Conservation (phyloP, 306 rosid genomes). For the Ormosia emarginata region DNA sequence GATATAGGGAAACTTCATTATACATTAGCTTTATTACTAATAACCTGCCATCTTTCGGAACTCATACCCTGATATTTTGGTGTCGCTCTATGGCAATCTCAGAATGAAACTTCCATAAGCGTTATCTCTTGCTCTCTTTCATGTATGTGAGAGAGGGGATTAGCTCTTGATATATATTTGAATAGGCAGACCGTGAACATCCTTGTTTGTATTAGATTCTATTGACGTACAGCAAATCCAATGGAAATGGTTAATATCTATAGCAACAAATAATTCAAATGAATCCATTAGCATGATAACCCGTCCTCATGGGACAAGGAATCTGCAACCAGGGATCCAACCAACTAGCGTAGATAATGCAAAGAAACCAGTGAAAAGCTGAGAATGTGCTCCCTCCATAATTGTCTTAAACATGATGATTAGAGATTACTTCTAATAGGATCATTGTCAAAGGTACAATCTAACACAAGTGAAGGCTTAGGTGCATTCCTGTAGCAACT, state of each 20-base stretch:
- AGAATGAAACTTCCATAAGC: not conserved
- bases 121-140: not conserved
- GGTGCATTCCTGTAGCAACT: not conserved
- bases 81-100: no score
- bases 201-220: not conserved
- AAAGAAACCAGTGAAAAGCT: not conserved
- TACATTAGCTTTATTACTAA: no score
- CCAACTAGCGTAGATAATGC: not conserved
- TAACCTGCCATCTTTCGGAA: no score
- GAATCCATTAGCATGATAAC: not conserved
- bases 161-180: no score
- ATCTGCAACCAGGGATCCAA: not conserved
- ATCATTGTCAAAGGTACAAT: conserved; percentile 3
- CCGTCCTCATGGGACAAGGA: not conserved
- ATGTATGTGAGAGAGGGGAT: not conserved
- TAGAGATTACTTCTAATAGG: not conserved
- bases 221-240: not conserved
- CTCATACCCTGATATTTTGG: no score
- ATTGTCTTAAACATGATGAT: not conserved
- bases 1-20: no score
- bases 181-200: no score
- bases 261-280: not conserved
- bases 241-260: not conserved
- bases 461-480: not conserved
- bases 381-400: not conserved